Evolutionary conservation across 2,329 filamentous ascomycete species (phyloP).

Genomic region (Penicillium sp.): DNA sequence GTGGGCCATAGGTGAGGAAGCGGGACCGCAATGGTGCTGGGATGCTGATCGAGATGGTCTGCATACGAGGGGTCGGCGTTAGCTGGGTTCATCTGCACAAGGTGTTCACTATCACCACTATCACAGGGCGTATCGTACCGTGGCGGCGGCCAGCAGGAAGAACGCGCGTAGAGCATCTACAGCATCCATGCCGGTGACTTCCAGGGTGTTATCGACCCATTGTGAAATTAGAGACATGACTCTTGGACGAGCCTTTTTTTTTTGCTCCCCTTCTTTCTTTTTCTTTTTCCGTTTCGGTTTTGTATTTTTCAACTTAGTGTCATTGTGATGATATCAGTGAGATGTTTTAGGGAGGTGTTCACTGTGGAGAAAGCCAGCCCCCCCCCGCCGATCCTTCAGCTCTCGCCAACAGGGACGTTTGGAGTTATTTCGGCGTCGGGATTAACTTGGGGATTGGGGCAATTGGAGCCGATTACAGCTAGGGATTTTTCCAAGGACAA

Average conservation of each 20-base stretch:
- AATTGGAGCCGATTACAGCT: neutral
- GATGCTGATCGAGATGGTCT: conserved; percentile 52
- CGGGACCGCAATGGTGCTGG: conserved; percentile 53
- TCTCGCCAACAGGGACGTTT: neutral
- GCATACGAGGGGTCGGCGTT: conserved; percentile 8
- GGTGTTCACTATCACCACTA: conserved; percentile 35
- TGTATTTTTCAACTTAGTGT: neutral
- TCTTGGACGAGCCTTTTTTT: neutral
- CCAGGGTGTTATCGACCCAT: conserved; percentile 14
- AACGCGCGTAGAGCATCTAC: conserved; percentile 37
- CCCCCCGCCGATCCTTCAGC: conserved; percentile 2
- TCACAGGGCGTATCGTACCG: conserved; percentile 30
- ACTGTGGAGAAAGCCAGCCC: conserved; percentile 5
- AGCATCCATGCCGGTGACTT: conserved; percentile 18
- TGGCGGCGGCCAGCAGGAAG: conserved; percentile 39
- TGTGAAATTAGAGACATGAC: conserved; percentile 11
- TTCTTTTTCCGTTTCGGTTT: neutral
- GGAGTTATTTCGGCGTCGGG: conserved; percentile 2
- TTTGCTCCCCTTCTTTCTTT: neutral
- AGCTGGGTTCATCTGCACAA: conserved; percentile 18
- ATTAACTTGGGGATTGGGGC: neutral
- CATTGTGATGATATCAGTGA: neutral
- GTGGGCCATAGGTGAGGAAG: conserved; percentile 61
- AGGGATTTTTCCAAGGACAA: neutral
- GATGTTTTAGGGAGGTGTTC: conserved; percentile 1